Evolutionary conservation across 768 basidiomycete species (phyloP).

Genomic region (Xerocomellus chrysenteron): DNA sequence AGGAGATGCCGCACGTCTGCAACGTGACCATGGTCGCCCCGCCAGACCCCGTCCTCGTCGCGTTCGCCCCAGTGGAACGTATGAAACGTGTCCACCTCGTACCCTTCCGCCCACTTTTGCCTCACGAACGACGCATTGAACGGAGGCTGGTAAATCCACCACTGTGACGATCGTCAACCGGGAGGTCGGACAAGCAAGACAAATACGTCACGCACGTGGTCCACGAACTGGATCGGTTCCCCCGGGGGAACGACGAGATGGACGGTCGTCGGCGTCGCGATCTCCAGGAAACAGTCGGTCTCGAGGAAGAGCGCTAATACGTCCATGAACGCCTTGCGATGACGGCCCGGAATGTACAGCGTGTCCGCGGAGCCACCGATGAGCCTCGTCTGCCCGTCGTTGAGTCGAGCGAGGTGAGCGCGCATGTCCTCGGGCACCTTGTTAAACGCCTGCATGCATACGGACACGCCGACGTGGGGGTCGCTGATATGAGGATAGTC

Average conservation of each 20-base stretch:
- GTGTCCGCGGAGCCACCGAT: conserved; percentile 51
- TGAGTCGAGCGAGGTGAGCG: conserved; percentile 36
- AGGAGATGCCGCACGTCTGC: conserved; percentile 37
- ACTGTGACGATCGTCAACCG: conserved; percentile 20
- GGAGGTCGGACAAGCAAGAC: too few species aligned
- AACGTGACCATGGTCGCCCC: conserved; percentile 34
- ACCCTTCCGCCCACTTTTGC: conserved; percentile 44
- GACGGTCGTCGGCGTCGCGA: conserved; percentile 45
- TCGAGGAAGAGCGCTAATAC: conserved; percentile 44
- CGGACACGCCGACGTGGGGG: conserved; percentile 43
- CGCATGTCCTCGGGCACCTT: conserved; percentile 38
- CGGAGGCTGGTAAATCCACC: conserved; percentile 50
- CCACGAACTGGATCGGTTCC: conserved; percentile 46
- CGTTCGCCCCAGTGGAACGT: conserved; percentile 50
- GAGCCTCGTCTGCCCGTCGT: conserved; percentile 35
- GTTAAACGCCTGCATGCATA: conserved; percentile 43
- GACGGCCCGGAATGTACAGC: conserved; percentile 46
- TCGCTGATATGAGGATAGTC: conserved; percentile 29
- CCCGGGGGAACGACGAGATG: conserved; percentile 41
- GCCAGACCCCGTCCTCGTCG: conserved; percentile 35
- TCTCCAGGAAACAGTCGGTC: conserved; percentile 50
- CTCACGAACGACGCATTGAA: conserved; percentile 47
- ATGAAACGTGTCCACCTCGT: conserved; percentile 53
- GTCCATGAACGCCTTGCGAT: conserved; percentile 40
- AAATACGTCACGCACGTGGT: conserved; percentile 38